These are phyloP conservation scores for Inga oerstediana DNA, from an alignment of 306 rosid species.

Conservation along the genomic window DNA sequence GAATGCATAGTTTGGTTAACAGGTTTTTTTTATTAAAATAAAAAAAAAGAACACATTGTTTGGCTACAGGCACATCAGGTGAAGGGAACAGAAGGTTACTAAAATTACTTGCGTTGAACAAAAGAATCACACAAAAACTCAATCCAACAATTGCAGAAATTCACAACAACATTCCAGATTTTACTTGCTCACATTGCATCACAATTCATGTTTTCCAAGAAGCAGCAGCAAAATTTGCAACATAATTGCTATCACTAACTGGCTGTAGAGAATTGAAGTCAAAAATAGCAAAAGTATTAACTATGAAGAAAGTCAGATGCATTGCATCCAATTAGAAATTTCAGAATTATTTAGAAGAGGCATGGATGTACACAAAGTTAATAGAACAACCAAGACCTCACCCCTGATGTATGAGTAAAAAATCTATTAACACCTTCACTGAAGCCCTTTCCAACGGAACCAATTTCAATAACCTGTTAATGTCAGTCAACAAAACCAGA, in stretches of 20 bases:
- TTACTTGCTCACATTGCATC: background rate
- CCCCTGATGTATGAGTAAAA: conserved; percentile 77
- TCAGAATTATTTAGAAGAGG: conserved; percentile 7
- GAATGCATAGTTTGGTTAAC: no score
- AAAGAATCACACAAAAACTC: background rate
- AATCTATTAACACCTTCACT: conserved; percentile 56
- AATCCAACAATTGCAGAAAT: background rate
- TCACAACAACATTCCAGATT: background rate
- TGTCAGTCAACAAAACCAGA: conserved; percentile 25
- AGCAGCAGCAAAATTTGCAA: background rate
- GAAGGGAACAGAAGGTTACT: background rate
- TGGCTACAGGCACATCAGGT: background rate
- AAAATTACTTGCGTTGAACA: background rate
- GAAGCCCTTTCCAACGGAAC: conserved; percentile 84
- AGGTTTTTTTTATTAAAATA: no score
- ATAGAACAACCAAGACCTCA: conserved; percentile 45
- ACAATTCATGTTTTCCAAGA: background rate
- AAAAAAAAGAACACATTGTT: background rate
- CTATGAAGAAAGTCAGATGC: conserved; percentile 15
- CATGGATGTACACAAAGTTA: conserved; percentile 12
- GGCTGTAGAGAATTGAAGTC: background rate
- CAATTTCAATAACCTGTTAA: conserved; percentile 74
- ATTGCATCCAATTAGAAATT: conserved; percentile 4
- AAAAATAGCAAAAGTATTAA: background rate
- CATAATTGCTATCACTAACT: background rate